Conservation (phyloP, 2,329 filamentous ascomycete species). For the Colletotrichum karsti region DNA sequence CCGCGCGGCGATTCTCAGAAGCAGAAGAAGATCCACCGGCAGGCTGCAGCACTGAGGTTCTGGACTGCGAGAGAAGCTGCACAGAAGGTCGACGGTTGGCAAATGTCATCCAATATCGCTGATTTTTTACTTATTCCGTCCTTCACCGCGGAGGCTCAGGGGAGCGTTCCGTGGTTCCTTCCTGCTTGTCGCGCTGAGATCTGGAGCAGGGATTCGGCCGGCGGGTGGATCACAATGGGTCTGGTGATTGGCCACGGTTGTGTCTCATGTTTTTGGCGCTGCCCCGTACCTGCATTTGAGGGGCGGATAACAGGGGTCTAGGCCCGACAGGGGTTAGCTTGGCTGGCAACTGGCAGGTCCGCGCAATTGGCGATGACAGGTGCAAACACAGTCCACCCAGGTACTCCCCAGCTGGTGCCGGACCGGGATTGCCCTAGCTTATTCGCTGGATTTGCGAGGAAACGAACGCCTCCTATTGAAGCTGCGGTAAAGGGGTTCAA, state of each 20-base stretch:
- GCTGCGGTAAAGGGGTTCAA: not conserved
- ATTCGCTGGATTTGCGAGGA: not conserved
- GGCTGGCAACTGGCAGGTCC: conserved; percentile 4
- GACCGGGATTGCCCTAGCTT: not conserved
- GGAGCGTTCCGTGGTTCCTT: not conserved
- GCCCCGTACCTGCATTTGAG: conserved; percentile 31
- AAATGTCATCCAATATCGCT: not conserved
- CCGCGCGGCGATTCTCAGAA: not conserved
- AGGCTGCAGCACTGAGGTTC: not conserved
- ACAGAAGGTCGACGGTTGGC: not conserved
- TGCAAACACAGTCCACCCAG: not conserved
- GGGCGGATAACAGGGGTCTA: conserved; percentile 17
- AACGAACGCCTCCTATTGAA: no score
- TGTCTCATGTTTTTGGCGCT: conserved; percentile 28
- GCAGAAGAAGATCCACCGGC: not conserved
- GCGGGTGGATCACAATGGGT: not conserved
- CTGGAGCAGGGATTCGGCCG: not conserved
- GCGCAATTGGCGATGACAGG: not conserved
- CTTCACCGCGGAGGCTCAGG: no score
- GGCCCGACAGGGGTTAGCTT: conserved; percentile 3
- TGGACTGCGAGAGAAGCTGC: not conserved
- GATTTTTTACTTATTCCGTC: not conserved
- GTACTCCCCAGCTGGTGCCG: not conserved
- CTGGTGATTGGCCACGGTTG: conserved; percentile 20
- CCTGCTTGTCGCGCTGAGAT: not conserved